A percentile compares a stretch with the other conserved stretches of the same genome.
These are phyloP conservation scores for Ceratobasidium sp. DNA, from an alignment of 1,284 basidiomycete genomes.

Conservation along the genomic window DNA sequence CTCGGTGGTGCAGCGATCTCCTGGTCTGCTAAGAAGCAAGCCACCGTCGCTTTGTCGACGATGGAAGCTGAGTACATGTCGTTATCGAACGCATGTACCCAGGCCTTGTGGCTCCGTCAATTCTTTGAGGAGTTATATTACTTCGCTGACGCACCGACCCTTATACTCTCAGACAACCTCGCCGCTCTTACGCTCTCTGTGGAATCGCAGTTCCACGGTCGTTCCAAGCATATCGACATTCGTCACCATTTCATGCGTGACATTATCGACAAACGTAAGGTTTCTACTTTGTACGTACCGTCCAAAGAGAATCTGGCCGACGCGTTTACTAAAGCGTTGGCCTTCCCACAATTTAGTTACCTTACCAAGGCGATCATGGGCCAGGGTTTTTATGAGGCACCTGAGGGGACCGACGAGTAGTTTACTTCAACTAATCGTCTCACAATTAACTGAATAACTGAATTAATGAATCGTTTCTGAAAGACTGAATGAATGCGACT, in stretches of 20 bases:
- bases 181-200: constrained; percentile 52
- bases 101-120: constrained; percentile 53
- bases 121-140: constrained; percentile 53
- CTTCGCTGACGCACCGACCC: constrained; percentile 42
- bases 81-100: constrained; percentile 52
- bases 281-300: constrained; percentile 52
- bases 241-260: constrained; percentile 59
- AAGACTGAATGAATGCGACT: too few species aligned
- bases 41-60: constrained; percentile 53
- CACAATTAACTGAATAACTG: too few species aligned
- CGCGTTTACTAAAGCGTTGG: constrained; percentile 47
- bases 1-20: constrained; percentile 51
- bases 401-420: too few species aligned
- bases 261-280: constrained; percentile 53
- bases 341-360: constrained; percentile 43
- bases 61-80: constrained; percentile 58
- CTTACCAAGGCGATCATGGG: constrained; percentile 49
- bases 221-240: constrained; percentile 56
- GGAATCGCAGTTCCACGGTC: constrained; percentile 51
- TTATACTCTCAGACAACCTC: constrained; percentile 54
- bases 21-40: constrained; percentile 55
- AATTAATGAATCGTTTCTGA: too few species aligned
- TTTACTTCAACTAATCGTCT: too few species aligned
- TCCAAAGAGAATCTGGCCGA: constrained; percentile 47
- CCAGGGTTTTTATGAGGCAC: too few species aligned